Evolutionary conservation across 2,329 filamentous ascomycete species (phyloP).

Genomic region (Apiospora saccharicola): DNA sequence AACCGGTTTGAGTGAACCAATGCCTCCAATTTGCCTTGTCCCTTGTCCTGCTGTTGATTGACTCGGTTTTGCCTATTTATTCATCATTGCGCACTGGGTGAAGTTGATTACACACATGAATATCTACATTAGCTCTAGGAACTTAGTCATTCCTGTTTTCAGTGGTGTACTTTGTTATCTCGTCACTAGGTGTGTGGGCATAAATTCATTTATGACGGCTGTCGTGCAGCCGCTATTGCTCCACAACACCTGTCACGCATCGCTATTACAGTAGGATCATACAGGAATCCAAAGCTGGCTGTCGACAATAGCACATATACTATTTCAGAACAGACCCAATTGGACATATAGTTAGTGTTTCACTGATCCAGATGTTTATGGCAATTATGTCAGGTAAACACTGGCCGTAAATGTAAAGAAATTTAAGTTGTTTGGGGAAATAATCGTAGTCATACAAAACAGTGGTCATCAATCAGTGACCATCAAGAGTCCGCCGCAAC

Average conservation of each 20-base stretch:
- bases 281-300: too few relatives aligned
- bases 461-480: not conserved
- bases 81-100: not conserved
- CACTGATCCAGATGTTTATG: not conserved
- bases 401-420: not conserved
- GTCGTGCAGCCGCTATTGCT: not conserved
- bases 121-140: not conserved
- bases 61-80: not conserved
- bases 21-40: not conserved
- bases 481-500: not conserved
- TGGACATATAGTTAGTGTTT: not conserved
- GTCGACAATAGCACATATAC: not conserved
- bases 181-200: not conserved
- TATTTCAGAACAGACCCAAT: too few relatives aligned
- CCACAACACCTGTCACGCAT: constrained; percentile 17
- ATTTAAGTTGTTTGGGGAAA: not conserved
- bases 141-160: not conserved
- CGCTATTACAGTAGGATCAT: not conserved
- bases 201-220: constrained; percentile 7
- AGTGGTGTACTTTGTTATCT: not conserved
- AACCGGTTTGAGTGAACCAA: not conserved
- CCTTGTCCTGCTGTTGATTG: not conserved
- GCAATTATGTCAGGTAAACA: not conserved
- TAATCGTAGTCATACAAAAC: not conserved
- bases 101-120: not conserved